Conservation (phyloP, 108 stramenopile genomes). For the Bacterosira constricta region DNA sequence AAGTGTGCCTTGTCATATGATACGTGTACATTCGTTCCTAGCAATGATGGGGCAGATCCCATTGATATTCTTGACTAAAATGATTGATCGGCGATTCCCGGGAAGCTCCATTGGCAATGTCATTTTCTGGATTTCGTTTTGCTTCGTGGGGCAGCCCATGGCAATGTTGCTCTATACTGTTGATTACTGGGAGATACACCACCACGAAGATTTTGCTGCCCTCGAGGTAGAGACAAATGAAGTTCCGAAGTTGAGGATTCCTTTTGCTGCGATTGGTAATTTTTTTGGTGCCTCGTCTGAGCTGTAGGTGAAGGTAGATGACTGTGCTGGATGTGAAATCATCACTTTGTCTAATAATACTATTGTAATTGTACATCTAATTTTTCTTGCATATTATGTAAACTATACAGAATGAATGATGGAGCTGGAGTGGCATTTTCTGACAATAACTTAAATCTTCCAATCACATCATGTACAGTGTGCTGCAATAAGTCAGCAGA, state of each 20-base stretch:
- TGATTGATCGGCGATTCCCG: conserved; percentile 58
- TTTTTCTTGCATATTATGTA: no score
- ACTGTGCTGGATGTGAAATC: no score
- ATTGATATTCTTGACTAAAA: conserved; percentile 84
- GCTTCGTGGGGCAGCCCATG: conserved; percentile 87
- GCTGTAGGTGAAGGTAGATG: conserved; percentile 9
- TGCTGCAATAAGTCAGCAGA: no score
- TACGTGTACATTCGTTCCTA: conserved; percentile 78
- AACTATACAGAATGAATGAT: no score
- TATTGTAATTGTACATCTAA: no score
- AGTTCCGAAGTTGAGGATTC: conserved; percentile 3
- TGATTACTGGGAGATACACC: conserved; percentile 64
- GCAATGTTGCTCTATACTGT: conserved; percentile 82
- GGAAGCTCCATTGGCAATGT: conserved; percentile 73
- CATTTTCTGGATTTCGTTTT: conserved; percentile 86
- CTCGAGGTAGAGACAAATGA: neutral
- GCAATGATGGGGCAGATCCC: conserved; percentile 96
- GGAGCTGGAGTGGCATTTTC: no score
- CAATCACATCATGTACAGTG: no score
- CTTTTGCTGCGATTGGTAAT: conserved; percentile 16
- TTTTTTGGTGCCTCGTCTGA: conserved; percentile 43
- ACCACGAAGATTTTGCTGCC: conserved; percentile 8
- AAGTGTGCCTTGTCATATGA: conserved; percentile 86
- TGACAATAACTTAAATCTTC: no score
- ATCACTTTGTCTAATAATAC: no score